Percentiles rank a stretch among this genome's conserved stretches.
phyloP scores from a whole-genome alignment of 495 filamentous ascomycete species.

The Darksidea phi region DNA sequence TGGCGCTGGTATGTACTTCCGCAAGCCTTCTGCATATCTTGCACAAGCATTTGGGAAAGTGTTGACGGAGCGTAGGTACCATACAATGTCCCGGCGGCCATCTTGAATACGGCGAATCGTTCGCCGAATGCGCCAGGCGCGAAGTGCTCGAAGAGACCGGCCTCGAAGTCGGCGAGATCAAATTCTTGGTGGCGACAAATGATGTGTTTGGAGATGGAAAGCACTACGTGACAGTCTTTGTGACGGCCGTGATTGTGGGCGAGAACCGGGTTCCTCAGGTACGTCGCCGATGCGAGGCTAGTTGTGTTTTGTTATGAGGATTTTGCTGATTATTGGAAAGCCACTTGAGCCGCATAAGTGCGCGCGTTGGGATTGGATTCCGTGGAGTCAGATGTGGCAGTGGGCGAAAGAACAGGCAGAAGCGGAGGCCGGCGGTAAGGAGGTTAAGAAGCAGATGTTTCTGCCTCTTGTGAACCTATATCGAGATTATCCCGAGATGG shows the following conservation, averaged over 20 bases:
- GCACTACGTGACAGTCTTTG: conserved; percentile 68
- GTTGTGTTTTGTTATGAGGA: neutral
- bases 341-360: conserved; percentile 65
- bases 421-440: conserved; percentile 19
- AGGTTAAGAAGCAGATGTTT: conserved; percentile 48
- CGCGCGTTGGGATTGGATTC: conserved; percentile 60
- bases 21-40: neutral
- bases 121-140: conserved; percentile 58
- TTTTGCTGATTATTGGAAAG: conserved; percentile 14
- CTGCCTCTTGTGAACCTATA: conserved; percentile 57
- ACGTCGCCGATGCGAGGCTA: conserved; percentile 26
- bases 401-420: conserved; percentile 39
- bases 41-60: neutral
- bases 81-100: conserved; percentile 69
- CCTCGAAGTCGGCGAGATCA: conserved; percentile 50
- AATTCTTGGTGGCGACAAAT: conserved; percentile 58
- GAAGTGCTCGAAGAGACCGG: conserved; percentile 69
- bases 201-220: conserved; percentile 56
- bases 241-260: conserved; percentile 49
- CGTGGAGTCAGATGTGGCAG: conserved; percentile 49
- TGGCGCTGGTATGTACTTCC: conserved; percentile 37
- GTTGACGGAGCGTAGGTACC: conserved; percentile 45
- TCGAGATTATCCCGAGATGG: conserved; percentile 46
- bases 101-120: conserved; percentile 62
- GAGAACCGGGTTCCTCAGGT: conserved; percentile 52